Conservation (phyloP, 306 rosid genomes). For the Clitoria ternatea region DNA sequence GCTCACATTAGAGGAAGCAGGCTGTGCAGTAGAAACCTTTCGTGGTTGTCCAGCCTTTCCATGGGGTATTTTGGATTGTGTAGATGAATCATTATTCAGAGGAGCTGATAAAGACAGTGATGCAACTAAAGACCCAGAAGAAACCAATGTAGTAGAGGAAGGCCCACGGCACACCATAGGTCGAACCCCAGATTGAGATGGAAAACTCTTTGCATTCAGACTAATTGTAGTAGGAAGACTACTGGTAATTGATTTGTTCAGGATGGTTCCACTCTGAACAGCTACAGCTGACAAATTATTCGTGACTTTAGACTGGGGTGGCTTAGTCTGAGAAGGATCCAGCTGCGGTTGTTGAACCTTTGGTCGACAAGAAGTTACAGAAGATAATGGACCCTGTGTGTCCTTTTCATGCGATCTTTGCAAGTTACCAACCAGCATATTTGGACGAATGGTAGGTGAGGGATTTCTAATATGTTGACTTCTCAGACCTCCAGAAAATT, state of each 20-base stretch:
- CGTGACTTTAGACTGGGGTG: slow-evolving; percentile 31
- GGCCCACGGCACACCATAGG: slow-evolving; percentile 35
- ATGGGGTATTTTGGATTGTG: slow-evolving; percentile 26
- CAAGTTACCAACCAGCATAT: slow-evolving; percentile 30
- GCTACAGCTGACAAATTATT: slow-evolving; percentile 58
- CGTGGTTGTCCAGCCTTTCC: slow-evolving; percentile 43
- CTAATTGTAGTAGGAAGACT: too few species aligned
- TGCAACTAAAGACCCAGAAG: slow-evolving; percentile 32
- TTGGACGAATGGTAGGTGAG: slow-evolving; percentile 27
- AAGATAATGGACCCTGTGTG: slow-evolving; percentile 35
- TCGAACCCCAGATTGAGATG: slow-evolving; percentile 37
- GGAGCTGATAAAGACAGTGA: slow-evolving; percentile 42
- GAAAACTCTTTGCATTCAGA: slow-evolving; percentile 30
- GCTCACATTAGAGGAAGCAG: slow-evolving; percentile 41
- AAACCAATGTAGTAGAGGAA: slow-evolving; percentile 29
- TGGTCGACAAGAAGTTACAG: slow-evolving; percentile 40
- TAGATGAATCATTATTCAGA: slow-evolving; percentile 31
- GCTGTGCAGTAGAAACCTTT: slow-evolving; percentile 30
- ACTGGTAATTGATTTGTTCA: slow-evolving; percentile 36
- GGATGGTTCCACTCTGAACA: slow-evolving; percentile 59
- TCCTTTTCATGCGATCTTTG: slow-evolving; percentile 43
- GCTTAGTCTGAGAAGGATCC: slow-evolving; percentile 33
- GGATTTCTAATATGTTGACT: slow-evolving; percentile 43
- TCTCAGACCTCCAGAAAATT: slow-evolving; percentile 36
- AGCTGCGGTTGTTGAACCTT: slow-evolving; percentile 26